A percentile compares a stretch with the other conserved stretches of the same genome.
These are phyloP conservation scores for Lasiodiplodia hormozganensis DNA, from an alignment of 2,329 filamentous ascomycete species.

Conservation along the genomic window DNA sequence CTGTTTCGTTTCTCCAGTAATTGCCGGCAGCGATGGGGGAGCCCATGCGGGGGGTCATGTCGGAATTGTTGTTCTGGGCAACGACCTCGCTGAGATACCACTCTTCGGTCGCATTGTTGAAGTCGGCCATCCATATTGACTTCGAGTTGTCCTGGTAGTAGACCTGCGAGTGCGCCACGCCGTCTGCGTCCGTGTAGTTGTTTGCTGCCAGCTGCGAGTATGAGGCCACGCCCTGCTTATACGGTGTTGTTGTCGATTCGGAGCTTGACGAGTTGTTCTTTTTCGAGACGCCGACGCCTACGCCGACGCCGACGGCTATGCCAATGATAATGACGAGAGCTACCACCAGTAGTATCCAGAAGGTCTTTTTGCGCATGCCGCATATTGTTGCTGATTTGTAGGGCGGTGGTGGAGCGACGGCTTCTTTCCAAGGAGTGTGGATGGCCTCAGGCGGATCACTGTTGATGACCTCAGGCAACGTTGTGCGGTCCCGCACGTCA, in stretches of 20 bases:
- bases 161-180: conserved; percentile 5
- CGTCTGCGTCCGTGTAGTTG: conserved; percentile 9
- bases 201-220: not conserved
- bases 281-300: not conserved
- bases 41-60: not conserved
- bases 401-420: not conserved
- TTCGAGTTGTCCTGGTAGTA: conserved; percentile 7
- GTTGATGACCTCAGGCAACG: not conserved
- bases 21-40: conserved; percentile 15
- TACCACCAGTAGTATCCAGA: not conserved
- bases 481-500: not conserved
- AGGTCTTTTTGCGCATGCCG: conserved; percentile 9
- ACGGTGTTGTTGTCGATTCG: not conserved
- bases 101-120: not conserved
- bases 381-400: conserved; percentile 4
- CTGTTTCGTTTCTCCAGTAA: not conserved
- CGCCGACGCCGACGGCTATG: conserved; percentile 4
- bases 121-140: conserved; percentile 1
- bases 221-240: not conserved
- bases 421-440: conserved; percentile 4
- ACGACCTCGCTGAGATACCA: not conserved
- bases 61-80: not conserved
- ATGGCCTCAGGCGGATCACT: not conserved
- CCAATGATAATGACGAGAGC: not conserved
- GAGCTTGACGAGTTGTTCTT: not conserved